These are phyloP conservation scores for Wallacemonas rigidus DNA, from an alignment of 208 protist species.

Conservation along the genomic window DNA sequence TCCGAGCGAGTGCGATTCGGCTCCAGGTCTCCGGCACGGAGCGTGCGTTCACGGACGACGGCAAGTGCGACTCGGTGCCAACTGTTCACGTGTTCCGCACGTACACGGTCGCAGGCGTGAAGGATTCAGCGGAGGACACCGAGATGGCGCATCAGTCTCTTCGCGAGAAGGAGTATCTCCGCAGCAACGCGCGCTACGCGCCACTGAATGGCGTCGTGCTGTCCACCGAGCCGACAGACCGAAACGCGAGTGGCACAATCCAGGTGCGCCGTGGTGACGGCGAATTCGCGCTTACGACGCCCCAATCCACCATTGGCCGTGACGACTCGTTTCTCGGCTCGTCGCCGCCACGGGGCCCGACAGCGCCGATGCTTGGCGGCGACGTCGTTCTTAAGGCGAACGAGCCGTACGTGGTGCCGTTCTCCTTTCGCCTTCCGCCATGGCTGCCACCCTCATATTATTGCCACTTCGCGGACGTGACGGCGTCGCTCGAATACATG, in stretches of 20 bases:
- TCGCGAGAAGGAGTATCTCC: conserved; percentile 17
- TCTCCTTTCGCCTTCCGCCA: conserved; percentile 30
- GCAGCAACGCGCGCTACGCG: conserved; percentile 8
- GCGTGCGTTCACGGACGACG: not conserved
- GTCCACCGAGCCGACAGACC: conserved; percentile 4
- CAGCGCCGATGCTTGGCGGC: not conserved
- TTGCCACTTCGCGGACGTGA: conserved; percentile 17
- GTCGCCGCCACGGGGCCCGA: not conserved
- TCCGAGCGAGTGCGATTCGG: not conserved
- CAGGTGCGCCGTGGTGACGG: not conserved
- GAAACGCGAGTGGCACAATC: not conserved
- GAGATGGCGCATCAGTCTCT: not conserved
- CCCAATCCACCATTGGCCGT: not conserved
- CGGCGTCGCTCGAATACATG: conserved; percentile 23
- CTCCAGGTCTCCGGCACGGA: conserved; percentile 6
- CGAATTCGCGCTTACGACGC: not conserved
- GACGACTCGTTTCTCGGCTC: not conserved
- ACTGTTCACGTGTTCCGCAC: not conserved
- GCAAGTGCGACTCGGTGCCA: not conserved
- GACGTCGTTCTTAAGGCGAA: conserved; percentile 16
- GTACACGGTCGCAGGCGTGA: conserved; percentile 11
- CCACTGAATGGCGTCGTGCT: conserved; percentile 28
- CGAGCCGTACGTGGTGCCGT: conserved; percentile 26
- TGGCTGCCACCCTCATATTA: conserved; percentile 42
- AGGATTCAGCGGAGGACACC: conserved; percentile 13